These are phyloP conservation scores for Candida argentea DNA, from an alignment of 805 yeast genomes.

Conservation along the genomic window DNA sequence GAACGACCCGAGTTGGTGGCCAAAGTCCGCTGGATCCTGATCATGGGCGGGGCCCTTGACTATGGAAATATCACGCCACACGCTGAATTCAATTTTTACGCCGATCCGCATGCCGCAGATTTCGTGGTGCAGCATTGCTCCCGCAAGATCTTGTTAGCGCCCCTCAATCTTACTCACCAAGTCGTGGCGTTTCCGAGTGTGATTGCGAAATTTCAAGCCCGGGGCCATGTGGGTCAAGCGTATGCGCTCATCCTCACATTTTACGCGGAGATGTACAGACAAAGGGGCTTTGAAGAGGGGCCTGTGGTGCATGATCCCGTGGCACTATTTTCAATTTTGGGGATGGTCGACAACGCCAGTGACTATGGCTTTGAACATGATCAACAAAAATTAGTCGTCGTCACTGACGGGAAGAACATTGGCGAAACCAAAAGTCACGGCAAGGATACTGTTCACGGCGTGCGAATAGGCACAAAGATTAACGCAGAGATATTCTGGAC, in stretches of 20 bases:
- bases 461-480: conserved; percentile 4
- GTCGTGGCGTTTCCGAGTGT: conserved; percentile 36
- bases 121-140: conserved; percentile 41
- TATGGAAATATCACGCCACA: conserved; percentile 41
- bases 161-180: conserved; percentile 62
- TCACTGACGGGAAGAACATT: conserved; percentile 16
- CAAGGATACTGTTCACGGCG: conserved; percentile 3
- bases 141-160: conserved; percentile 44
- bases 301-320: conserved; percentile 81
- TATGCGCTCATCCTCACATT: conserved; percentile 15
- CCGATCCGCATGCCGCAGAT: conserved; percentile 71
- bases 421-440: conserved; percentile 18
- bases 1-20: conserved; percentile 43
- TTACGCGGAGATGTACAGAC: conserved; percentile 9
- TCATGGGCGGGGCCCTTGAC: conserved; percentile 69
- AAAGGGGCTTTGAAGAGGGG: conserved; percentile 29
- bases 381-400: conserved; percentile 16
- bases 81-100: conserved; percentile 68
- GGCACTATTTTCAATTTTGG: conserved; percentile 51
- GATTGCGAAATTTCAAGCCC: conserved; percentile 11
- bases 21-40: conserved; percentile 43
- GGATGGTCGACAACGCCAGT: conserved; percentile 21
- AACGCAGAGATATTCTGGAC: conserved; percentile 6
- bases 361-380: conserved; percentile 16
- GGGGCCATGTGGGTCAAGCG: conserved; percentile 18